These are phyloP conservation scores for Eucalyptus erythrocorys DNA, from an alignment of 345 rosid genomes.

Conservation along the genomic window DNA sequence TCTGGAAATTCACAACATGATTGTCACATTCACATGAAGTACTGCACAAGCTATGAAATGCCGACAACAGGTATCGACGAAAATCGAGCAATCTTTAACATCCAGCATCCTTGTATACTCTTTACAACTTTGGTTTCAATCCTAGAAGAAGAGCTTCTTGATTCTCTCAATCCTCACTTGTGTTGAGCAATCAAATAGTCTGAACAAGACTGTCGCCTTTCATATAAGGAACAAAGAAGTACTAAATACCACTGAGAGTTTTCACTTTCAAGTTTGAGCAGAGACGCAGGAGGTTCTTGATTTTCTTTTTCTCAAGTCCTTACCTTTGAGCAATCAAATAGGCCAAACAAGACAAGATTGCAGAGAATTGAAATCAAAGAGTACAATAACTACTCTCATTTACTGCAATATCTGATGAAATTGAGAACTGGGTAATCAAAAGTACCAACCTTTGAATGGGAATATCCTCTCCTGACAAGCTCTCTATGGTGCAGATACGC, in stretches of 20 bases:
- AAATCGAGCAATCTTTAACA: neutral
- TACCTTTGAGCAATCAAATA: neutral
- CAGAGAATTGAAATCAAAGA: neutral
- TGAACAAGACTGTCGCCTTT: neutral
- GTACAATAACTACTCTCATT: neutral
- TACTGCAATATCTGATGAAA: too few relatives aligned
- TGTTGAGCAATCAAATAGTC: neutral
- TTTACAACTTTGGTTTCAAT: neutral
- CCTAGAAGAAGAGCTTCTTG: neutral
- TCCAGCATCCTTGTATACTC: neutral
- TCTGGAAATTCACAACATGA: neutral
- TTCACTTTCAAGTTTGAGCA: neutral
- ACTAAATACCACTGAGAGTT: neutral
- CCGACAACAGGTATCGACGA: neutral
- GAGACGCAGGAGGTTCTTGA: neutral
- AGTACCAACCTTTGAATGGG: conserved; percentile 9
- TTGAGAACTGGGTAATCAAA: neutral
- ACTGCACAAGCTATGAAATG: neutral
- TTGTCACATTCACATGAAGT: neutral
- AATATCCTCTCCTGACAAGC: conserved; percentile 3
- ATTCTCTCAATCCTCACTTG: neutral
- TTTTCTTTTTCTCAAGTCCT: neutral
- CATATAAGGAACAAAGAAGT: neutral
- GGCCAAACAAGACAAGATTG: neutral
- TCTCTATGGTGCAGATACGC: conserved; percentile 1